Conservation (phyloP, 2,329 filamentous ascomycete species). For the Huntiella savannae region DNA sequence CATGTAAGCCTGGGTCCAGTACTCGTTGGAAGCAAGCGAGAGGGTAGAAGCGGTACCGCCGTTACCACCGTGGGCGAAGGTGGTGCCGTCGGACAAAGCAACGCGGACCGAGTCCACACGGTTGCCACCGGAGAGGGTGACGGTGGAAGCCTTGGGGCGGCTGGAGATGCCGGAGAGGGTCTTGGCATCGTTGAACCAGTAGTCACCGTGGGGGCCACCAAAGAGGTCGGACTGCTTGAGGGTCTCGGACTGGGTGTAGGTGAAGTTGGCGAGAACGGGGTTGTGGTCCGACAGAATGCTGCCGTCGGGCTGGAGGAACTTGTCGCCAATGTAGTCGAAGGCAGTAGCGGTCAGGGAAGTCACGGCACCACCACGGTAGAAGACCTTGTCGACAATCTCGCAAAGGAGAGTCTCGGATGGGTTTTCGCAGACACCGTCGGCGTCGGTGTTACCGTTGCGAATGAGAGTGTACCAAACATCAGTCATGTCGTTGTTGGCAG, state of each 20-base stretch:
- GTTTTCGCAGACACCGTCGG: constrained; percentile 34
- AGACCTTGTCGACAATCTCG: constrained; percentile 49
- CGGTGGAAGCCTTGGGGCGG: constrained; percentile 19
- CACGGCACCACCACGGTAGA: constrained; percentile 34
- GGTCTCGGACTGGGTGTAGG: constrained; percentile 21
- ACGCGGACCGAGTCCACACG: constrained; percentile 33
- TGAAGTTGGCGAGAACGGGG: constrained; percentile 37
- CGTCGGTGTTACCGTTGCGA: constrained; percentile 26
- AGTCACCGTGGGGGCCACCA: constrained; percentile 27
- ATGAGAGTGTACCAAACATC: constrained; percentile 42
- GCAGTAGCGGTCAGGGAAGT: constrained; percentile 27
- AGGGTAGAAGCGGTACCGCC: constrained; percentile 28
- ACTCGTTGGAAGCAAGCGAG: constrained; percentile 26
- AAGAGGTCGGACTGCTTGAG: constrained; percentile 27
- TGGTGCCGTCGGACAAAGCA: constrained; percentile 28
- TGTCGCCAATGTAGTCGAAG: constrained; percentile 35
- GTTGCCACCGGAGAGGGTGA: constrained; percentile 27
- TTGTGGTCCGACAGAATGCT: constrained; percentile 45
- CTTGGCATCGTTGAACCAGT: constrained; percentile 36
- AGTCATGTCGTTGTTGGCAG: constrained; percentile 30
- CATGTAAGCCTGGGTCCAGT: constrained; percentile 27
- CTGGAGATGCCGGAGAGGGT: constrained; percentile 18
- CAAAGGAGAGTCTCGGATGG: constrained; percentile 34
- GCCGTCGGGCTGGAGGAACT: constrained; percentile 38
- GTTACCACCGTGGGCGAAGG: constrained; percentile 31